Base-by-base conservation (phyloP, 441 rosid species). In the Pelargonium cotyledonis region DNA sequence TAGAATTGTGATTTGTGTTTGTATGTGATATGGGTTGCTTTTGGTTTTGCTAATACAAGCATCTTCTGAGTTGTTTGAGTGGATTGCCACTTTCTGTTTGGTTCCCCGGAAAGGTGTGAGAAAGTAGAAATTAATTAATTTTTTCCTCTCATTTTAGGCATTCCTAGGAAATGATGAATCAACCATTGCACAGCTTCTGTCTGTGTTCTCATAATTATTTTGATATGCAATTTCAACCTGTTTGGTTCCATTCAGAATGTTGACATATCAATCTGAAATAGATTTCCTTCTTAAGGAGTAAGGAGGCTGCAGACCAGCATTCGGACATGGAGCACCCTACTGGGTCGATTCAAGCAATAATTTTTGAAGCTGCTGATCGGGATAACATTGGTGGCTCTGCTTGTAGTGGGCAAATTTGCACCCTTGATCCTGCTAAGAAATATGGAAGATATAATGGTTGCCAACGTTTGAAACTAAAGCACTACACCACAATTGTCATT, bases 331-430 rank as follows among this genome's bases (percentile, higher is more conserved):
- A 82, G 43, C 87, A 74, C 46, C 76, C 77, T 65, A 81, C 81
- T 5, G 89, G 93, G 15, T 72, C 85, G 79, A 81, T 89, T 55
- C 97, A 94, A 69, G 92, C 86, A 31, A 86, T 94, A 63, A 78
- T 94, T 66, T 94, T 94, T 67, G 98, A 94, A 79, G 95, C 89
- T n/a, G 91, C 91, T 15, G 96, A 94, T 79, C 85, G 97, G 10
- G 86, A 94, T 77, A 85, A 81, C 68, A 91, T 94, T 63, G 97
- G 99, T 40, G 99, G 99, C 72, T 94, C 99, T 64, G 99, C 99
- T 51, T 94, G 89, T 77, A 97, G 99, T 14, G 97, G 99, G 26
- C 97, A 94, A 68, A 87, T 97, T 69, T 94, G 98, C 80, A 89
- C 97, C 1, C 85, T 92, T 66, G 98, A 94, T 84, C 96, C 91